Evolutionary conservation across 495 filamentous ascomycete genomes (phyloP), one percentile per base, ranked within the genome.

Genomic region (Neurospora sp.): DNA sequence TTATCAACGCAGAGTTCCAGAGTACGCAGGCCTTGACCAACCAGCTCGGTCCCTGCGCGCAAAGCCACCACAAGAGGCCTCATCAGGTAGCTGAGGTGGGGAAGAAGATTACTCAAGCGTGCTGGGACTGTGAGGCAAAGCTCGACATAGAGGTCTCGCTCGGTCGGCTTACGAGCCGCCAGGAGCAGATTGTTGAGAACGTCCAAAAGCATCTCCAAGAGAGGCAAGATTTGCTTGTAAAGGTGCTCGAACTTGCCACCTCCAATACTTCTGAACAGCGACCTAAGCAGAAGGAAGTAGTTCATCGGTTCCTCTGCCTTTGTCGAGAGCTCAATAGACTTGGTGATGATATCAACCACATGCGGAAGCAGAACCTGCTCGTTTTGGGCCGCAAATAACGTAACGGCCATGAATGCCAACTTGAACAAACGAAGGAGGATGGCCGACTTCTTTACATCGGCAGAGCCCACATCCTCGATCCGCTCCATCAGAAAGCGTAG

Each of bases 401-500:
- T 98, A 38, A 99, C 96, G 1, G 96, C 96, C 96, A 99, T 99
- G 84, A 99, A 99, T 5, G 94, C 97, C 62, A 99, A 86, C 83
- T 99, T 99, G 86, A 99, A 99, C 71, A 99, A 90, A 62, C 96
- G 90, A 18, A 99, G 86, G 11, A 99, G 85, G 71, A 98, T 96
- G 70, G 94, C 94, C 0, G 95, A 94, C 82, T 93, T 95, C 73
- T 92, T 93, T 70, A 93, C 91, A 80, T 98, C 93, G 14, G 91
- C 91, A 0, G 93, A 96, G 42, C 96, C 96, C 54, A 99, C 93
- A 76, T 98, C 93, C 74, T 96, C 91, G 72, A 99, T 96, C 38
- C 92, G 90, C 78, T 94, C 92, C 96, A 99, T 98, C 69, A 99
- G 86, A 78, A 98, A 98, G 78, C 95, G 93, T 44, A 99, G 83